phyloP scores from a whole-genome alignment of 495 filamentous ascomycete genomes.

The Astrocystis sublimbata region DNA sequence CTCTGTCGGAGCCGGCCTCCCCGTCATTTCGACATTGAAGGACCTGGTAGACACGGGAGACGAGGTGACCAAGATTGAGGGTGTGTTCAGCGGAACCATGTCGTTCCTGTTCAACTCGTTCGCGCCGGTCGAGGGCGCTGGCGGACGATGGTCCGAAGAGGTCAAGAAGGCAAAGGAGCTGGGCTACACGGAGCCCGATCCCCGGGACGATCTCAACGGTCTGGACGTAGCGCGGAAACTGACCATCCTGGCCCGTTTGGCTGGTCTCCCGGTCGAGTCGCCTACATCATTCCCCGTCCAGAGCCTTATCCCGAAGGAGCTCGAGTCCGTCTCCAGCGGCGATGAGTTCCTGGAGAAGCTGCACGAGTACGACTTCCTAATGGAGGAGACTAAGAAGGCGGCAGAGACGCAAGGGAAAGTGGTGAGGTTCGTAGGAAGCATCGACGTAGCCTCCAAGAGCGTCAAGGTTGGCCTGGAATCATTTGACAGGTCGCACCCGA shows the following conservation, averaged over 20 bases:
- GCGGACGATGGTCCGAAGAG: constrained; percentile 81
- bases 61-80: constrained; percentile 83
- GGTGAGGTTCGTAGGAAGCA: constrained; percentile 90
- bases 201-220: constrained; percentile 93
- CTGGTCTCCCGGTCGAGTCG: constrained; percentile 72
- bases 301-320: constrained; percentile 79
- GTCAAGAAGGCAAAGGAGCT: constrained; percentile 87
- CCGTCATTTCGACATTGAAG: constrained; percentile 85
- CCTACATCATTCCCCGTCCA: constrained; percentile 89
- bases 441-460: constrained; percentile 71
- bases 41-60: constrained; percentile 91
- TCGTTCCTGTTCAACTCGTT: constrained; percentile 97
- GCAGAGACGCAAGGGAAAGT: constrained; percentile 87
- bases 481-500: constrained; percentile 79
- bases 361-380: constrained; percentile 75
- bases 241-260: constrained; percentile 84
- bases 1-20: constrained; percentile 87
- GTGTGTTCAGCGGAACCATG: constrained; percentile 95
- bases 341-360: constrained; percentile 80
- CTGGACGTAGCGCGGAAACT: constrained; percentile 96
- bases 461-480: constrained; percentile 89
- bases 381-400: constrained; percentile 74
- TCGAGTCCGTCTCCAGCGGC: constrained; percentile 71
- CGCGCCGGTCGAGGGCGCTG: constrained; percentile 66
- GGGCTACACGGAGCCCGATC: constrained; percentile 97